phyloP scores from a whole-genome alignment of 768 basidiomycete genomes.

The Russula earlei region DNA sequence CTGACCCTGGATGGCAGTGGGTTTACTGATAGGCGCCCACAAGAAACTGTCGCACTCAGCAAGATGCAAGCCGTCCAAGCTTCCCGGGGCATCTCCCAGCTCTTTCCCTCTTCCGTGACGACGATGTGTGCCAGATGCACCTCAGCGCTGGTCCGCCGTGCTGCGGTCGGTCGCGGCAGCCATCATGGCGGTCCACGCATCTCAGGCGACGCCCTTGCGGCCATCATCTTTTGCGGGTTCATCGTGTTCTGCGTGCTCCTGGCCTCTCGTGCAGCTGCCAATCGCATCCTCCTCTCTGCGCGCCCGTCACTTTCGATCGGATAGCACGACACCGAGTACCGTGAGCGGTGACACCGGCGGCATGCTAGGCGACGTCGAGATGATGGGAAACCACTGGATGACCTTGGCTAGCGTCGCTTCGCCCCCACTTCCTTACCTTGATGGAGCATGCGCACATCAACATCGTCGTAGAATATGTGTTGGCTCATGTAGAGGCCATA shows the following conservation, averaged over 20 bases:
- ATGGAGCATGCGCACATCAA: too few relatives aligned
- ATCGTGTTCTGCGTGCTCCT: slow-evolving; percentile 6
- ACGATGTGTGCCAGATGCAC: not conserved
- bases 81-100: too few relatives aligned
- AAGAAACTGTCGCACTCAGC: too few relatives aligned
- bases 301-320: not conserved
- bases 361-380: not conserved
- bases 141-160: not conserved
- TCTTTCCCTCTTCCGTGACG: not conserved
- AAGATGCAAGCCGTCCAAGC: too few relatives aligned
- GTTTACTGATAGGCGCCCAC: too few relatives aligned
- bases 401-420: not conserved
- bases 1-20: not conserved
- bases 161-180: not conserved
- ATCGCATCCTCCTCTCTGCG: not conserved
- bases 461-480: too few relatives aligned
- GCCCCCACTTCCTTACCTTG: slow-evolving; percentile 13
- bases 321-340: not conserved
- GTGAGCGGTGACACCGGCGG: too few relatives aligned
- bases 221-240: not conserved
- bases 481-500: too few relatives aligned
- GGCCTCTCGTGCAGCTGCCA: not conserved
- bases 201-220: slow-evolving; percentile 1
- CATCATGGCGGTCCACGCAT: not conserved
- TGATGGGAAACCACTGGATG: not conserved